Evolutionary conservation across 805 yeast genomes (phyloP).

Genomic region (Saturnispora quitensis): DNA sequence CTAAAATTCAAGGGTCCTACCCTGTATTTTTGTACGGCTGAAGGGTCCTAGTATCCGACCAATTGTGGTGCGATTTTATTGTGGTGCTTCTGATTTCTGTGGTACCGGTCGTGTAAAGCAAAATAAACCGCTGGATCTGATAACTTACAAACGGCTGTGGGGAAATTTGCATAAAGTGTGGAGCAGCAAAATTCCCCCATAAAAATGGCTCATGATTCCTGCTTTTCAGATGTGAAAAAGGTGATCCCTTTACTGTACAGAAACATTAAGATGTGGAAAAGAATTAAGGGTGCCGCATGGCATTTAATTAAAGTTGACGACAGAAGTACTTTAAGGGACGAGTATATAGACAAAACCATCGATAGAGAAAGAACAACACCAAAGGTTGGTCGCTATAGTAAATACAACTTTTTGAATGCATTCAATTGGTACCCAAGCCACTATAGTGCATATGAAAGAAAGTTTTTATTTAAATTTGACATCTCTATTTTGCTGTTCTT

Average conservation of each 20-base stretch:
- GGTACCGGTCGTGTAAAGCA: no score
- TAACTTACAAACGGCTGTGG: no score
- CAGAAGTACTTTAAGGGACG: slow-evolving; percentile 10
- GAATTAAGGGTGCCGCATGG: background rate
- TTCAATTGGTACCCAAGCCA: slow-evolving; percentile 15
- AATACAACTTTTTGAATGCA: slow-evolving; percentile 9
- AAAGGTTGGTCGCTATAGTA: slow-evolving; percentile 6
- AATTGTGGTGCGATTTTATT: no score
- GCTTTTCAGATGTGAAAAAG: no score
- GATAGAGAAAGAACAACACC: slow-evolving; percentile 12
- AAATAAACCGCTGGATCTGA: no score
- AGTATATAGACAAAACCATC: slow-evolving; percentile 11
- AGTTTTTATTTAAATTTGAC: slow-evolving; percentile 14
- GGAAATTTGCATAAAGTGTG: no score
- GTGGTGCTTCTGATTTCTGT: no score
- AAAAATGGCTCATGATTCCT: no score
- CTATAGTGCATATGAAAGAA: slow-evolving; percentile 14
- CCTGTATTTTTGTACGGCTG: no score
- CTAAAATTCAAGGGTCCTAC: no score
- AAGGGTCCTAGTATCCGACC: no score
- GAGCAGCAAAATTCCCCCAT: no score
- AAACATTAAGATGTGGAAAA: background rate
- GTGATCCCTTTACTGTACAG: background rate
- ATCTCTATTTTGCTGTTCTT: slow-evolving; percentile 12
- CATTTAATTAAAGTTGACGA: slow-evolving; percentile 7